A percentile compares a stretch with the other conserved stretches of the same genome.
These are phyloP conservation scores for Pyrus hybrid DNA, from an alignment of 331 rosid genomes.

Conservation along the genomic window DNA sequence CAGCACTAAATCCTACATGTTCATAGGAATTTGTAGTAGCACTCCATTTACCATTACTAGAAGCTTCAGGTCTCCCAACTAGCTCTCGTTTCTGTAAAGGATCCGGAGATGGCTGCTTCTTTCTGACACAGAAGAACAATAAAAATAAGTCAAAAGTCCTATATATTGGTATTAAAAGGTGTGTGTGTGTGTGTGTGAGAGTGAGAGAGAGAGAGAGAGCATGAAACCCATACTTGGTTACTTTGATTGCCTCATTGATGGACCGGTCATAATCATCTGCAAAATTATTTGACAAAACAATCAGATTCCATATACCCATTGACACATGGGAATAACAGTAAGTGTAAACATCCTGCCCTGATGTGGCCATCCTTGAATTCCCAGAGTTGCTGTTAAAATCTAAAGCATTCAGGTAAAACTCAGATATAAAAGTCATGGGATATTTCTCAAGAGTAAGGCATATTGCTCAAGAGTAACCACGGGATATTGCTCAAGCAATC, in stretches of 20 bases:
- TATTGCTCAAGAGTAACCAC: background rate
- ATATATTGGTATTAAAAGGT: background rate
- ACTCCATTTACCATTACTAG: constrained; percentile 69
- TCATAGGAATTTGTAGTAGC: constrained; percentile 49
- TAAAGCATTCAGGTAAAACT: background rate
- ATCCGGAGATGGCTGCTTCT: constrained; percentile 76
- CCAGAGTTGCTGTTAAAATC: no score
- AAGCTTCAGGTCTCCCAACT: constrained; percentile 50
- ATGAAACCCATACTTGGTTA: constrained; percentile 62
- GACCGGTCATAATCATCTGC: constrained; percentile 97
- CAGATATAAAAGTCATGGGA: no score
- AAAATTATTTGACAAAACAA: constrained; percentile 24
- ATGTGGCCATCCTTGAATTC: background rate
- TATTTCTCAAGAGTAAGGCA: background rate
- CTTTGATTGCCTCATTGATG: constrained; percentile 93
- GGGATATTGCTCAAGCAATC: background rate
- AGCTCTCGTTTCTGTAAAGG: constrained; percentile 52
- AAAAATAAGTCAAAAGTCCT: constrained; percentile 6
- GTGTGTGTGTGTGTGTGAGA: background rate
- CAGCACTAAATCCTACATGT: constrained; percentile 45
- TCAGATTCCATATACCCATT: constrained; percentile 12
- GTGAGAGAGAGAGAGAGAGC: background rate
- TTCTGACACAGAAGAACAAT: constrained; percentile 33
- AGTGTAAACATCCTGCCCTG: background rate
- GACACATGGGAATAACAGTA: background rate